phyloP scores from a whole-genome alignment of 2,329 filamentous ascomycete species.

The Nemania sp. region DNA sequence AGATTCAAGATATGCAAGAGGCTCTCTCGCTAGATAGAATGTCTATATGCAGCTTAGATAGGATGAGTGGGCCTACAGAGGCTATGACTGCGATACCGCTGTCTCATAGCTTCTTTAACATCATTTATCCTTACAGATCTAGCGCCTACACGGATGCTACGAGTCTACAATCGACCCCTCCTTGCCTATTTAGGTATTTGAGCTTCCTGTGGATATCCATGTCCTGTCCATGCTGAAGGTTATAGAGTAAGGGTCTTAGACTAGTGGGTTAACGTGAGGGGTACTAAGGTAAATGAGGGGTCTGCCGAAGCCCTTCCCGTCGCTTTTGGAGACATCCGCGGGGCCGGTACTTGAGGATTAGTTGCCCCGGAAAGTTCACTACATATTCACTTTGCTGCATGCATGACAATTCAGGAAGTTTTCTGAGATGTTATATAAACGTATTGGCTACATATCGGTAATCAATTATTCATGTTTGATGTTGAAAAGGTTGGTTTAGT shows the following conservation, averaged over 20 bases:
- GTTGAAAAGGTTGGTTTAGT: background rate
- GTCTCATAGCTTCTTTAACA: background rate
- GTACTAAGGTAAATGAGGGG: background rate
- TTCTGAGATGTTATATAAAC: background rate
- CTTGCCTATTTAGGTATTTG: background rate
- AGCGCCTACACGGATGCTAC: background rate
- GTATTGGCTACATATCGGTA: background rate
- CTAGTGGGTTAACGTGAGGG: background rate
- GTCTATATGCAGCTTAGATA: background rate
- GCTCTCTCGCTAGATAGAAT: background rate
- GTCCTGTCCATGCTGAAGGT: background rate
- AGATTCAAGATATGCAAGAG: background rate
- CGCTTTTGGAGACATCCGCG: slow-evolving; percentile 5
- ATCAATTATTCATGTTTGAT: background rate
- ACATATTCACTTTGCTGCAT: background rate
- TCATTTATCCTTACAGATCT: background rate
- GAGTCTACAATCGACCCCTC: slow-evolving; percentile 1
- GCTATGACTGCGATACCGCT: slow-evolving; percentile 8
- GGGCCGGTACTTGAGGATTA: background rate
- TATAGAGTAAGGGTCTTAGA: background rate
- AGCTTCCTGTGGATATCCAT: background rate
- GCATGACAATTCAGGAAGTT: background rate
- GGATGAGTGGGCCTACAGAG: background rate
- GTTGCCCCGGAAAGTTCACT: background rate
- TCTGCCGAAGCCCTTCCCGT: background rate